phyloP scores from a whole-genome alignment of 2,329 filamentous ascomycete species.

The Didymella keratinophila region DNA sequence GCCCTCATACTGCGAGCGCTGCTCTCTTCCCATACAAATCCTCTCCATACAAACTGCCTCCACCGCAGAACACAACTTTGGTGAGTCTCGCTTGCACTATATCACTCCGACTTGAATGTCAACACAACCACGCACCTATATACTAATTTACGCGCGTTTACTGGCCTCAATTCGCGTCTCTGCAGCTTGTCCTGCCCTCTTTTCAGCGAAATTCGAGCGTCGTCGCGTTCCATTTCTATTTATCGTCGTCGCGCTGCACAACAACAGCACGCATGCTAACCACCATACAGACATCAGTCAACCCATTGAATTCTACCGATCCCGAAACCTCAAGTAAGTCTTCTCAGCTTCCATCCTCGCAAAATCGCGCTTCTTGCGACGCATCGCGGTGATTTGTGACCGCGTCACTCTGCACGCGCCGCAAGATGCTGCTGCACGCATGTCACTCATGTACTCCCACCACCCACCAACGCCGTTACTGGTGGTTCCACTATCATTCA shows the following conservation, averaged over 20 bases:
- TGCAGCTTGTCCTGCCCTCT: slow-evolving; percentile 35
- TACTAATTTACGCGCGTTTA: slow-evolving; percentile 46
- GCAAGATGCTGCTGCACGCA: slow-evolving; percentile 26
- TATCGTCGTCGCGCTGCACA: slow-evolving; percentile 38
- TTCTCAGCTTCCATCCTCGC: slow-evolving; percentile 30
- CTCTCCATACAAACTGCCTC: slow-evolving; percentile 28
- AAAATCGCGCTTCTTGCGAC: slow-evolving; percentile 40
- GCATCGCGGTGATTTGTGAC: slow-evolving; percentile 45
- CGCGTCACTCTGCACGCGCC: slow-evolving; percentile 35
- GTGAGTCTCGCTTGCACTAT: slow-evolving; percentile 45
- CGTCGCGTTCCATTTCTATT: slow-evolving; percentile 43
- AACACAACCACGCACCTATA: slow-evolving; percentile 39
- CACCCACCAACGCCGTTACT: slow-evolving; percentile 13
- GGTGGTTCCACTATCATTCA: slow-evolving; percentile 11
- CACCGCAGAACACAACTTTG: slow-evolving; percentile 39
- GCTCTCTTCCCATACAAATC: slow-evolving; percentile 33
- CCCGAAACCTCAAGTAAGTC: slow-evolving; percentile 40
- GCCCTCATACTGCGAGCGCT: slow-evolving; percentile 23
- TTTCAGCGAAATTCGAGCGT: slow-evolving; percentile 38
- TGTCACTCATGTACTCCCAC: slow-evolving; percentile 29
- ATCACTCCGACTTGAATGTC: slow-evolving; percentile 22
- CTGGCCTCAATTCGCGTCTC: slow-evolving; percentile 39
- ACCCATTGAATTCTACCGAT: slow-evolving; percentile 29
- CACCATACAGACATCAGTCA: slow-evolving; percentile 40
- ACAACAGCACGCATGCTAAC: slow-evolving; percentile 40